These are phyloP conservation scores for Cyberlindnera maclurae DNA, from an alignment of 805 yeast species.

Conservation along the genomic window DNA sequence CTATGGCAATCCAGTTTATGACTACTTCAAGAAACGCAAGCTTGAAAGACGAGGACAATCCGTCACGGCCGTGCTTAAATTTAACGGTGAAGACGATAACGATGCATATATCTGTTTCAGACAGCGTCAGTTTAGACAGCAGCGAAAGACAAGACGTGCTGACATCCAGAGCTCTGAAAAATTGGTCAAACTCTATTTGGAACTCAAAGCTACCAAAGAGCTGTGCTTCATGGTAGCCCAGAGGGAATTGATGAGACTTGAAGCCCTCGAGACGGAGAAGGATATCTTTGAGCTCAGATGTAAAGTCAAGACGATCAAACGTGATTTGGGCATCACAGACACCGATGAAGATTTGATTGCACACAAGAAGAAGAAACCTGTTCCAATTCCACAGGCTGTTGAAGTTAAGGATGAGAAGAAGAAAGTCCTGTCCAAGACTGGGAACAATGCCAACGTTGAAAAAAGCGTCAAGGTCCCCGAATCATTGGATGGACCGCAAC, in stretches of 20 bases:
- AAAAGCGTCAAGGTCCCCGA: conserved; percentile 15
- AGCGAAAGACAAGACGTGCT: conserved; percentile 92
- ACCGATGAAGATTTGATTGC: conserved; percentile 79
- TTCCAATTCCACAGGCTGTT: conserved; percentile 13
- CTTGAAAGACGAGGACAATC: conserved; percentile 61
- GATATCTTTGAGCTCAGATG: conserved; percentile 68
- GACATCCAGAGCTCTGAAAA: conserved; percentile 87
- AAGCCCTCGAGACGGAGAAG: conserved; percentile 53
- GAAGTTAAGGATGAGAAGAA: conserved; percentile 10
- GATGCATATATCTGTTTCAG: conserved; percentile 96
- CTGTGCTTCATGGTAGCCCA: conserved; percentile 63
- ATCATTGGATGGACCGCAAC: conserved; percentile 22
- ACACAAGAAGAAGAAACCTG: conserved; percentile 58
- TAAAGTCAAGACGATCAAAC: conserved; percentile 64
- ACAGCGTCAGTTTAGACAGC: conserved; percentile 90
- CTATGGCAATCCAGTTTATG: conserved; percentile 65
- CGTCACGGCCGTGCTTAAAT: conserved; percentile 68
- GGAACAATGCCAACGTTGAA: conserved; percentile 12
- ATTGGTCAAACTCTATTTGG: conserved; percentile 63
- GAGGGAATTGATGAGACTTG: conserved; percentile 61
- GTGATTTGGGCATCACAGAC: conserved; percentile 69
- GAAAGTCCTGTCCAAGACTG: conserved; percentile 16
- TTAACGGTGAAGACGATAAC: conserved; percentile 80
- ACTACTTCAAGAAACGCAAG: conserved; percentile 76
- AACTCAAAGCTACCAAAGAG: conserved; percentile 68